Evolutionary conservation across 805 yeast genomes (phyloP), one percentile per base, ranked within the genome.

Genomic region (Candida vartiovaarae): DNA sequence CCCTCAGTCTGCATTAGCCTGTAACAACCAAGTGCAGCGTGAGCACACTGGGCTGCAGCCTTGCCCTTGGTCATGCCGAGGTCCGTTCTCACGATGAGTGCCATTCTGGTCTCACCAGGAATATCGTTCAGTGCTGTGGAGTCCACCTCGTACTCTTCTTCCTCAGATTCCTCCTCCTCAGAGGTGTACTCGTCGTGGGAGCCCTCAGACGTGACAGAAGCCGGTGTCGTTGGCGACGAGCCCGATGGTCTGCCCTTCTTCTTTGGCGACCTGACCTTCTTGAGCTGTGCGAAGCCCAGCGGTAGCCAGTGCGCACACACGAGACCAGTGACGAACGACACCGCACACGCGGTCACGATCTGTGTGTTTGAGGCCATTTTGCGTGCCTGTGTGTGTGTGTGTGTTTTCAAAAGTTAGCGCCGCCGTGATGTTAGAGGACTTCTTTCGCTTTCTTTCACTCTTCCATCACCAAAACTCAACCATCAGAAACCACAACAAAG

Each of bases 31-130:
- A 93, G 72, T 0, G 98, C 95, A n/a, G 99, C 99, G 67, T 93
- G 99, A 33, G 89, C 82, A 63, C 98, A 91, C 60, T 93, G 99
- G 5, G 99, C 99, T 4, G 98, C 97, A 3, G 86, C 82, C 60
- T 93, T 93, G 24, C 99, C 99, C 64, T 87, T 88, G 30, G 84
- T 80, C 98, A 93, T 93, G 36, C 79, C 82, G 48, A 93, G 67
- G 61, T 93, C 99, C 28, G 82, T 84, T 47, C 99, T 78, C 4
- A 93, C 88, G 3, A 89, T 79, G 26, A 93, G 68, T 0, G 93
- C 89, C 96, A 91, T 84, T 55, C 84, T 69, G 9, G 83, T 86
- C 60, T 84, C 93, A 1, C 93, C 95, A 1, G 84, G 84, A 3
- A 84, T 65, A 15, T 75, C 79, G 53, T 83, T 83, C 50, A 85